phyloP scores from a whole-genome alignment of 225 moss, liverwort and hornwort genomes.

The Pleurozium schreberi region DNA sequence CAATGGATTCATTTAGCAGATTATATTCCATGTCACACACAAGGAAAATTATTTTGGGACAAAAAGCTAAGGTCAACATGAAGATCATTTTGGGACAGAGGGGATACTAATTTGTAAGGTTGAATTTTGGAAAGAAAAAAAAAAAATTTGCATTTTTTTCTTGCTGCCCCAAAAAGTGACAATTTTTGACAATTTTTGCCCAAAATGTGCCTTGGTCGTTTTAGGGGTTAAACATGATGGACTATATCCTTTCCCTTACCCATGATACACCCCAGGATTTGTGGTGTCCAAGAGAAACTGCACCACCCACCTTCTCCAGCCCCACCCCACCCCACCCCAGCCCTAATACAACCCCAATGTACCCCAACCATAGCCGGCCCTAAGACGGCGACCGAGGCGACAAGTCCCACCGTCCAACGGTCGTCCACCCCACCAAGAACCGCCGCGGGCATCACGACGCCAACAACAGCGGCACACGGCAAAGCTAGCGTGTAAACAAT shows the following conservation, averaged over 20 bases:
- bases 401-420: not conserved
- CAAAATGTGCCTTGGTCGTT: no score
- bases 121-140: no score
- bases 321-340: not conserved
- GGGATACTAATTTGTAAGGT: no score
- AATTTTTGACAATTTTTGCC: no score
- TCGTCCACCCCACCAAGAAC: not conserved
- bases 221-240: no score
- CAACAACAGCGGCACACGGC: not conserved
- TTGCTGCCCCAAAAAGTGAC: no score
- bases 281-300: not conserved
- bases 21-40: no score
- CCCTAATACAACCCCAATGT: not conserved
- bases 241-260: not conserved
- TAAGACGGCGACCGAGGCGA: not conserved
- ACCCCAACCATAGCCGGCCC: not conserved
- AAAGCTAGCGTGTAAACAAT: not conserved
- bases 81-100: no score
- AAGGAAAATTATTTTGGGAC: no score
- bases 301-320: not conserved
- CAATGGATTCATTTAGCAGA: no score
- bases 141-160: no score
- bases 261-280: not conserved
- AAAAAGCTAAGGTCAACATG: no score
- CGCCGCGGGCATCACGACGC: not conserved